A percentile compares a stretch with the other conserved stretches of the same genome.
Evolutionary conservation across 768 basidiomycete species (phyloP).

Genomic region (Candolleomyces eurysporus): DNA sequence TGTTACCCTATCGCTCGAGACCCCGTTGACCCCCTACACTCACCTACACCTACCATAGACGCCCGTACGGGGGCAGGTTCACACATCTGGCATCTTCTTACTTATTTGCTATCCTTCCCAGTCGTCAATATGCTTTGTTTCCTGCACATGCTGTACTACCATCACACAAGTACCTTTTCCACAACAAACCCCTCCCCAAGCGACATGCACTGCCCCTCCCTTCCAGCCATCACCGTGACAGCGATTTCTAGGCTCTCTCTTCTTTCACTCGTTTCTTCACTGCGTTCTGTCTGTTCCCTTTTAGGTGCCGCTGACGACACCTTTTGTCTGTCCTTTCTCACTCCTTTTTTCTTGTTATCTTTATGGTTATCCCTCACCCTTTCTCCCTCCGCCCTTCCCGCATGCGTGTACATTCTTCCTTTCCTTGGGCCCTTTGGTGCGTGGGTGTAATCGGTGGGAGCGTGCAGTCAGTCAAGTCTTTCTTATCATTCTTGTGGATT

Average conservation of each 20-base stretch:
- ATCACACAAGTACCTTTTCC: neutral
- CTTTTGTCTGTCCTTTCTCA: neutral
- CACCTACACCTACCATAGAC: neutral
- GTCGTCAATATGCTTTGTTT: neutral
- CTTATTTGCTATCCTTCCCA: neutral
- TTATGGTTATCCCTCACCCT: neutral
- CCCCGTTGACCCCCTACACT: neutral
- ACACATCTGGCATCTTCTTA: neutral
- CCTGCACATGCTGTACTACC: slow-evolving; percentile 4
- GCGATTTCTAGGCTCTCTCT: neutral
- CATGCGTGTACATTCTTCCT: neutral
- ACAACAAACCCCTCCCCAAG: neutral
- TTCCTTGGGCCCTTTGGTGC: neutral
- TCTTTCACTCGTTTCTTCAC: neutral
- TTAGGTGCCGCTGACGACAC: neutral
- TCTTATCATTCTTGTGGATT: slow-evolving; percentile 1
- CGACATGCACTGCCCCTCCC: neutral
- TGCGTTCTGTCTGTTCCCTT: neutral
- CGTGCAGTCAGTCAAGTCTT: neutral
- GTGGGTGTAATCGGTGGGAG: neutral
- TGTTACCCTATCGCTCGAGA: too few relatives aligned
- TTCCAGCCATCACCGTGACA: neutral
- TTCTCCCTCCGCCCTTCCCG: slow-evolving; percentile 1
- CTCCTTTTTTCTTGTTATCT: too few relatives aligned
- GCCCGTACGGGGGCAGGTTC: neutral